Percentiles rank a stretch among this genome's conserved stretches.
These are phyloP conservation scores for Cladosporium oxysporum DNA, from an alignment of 2,329 filamentous ascomycete species.

Conservation along the genomic window DNA sequence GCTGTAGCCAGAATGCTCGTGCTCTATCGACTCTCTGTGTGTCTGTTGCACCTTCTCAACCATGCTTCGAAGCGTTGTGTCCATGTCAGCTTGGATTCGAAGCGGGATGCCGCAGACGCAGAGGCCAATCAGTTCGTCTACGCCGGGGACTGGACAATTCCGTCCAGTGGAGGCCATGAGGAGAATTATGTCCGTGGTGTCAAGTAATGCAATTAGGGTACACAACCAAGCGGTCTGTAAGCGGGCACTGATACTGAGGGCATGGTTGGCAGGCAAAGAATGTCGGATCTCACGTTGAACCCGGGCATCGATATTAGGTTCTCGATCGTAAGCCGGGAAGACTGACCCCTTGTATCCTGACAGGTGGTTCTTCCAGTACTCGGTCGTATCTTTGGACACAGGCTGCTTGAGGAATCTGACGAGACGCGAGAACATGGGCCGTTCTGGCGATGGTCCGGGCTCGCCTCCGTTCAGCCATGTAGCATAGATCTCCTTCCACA, in stretches of 20 bases:
- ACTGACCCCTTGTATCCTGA: not conserved
- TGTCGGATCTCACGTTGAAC: not conserved
- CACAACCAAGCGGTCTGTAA: not conserved
- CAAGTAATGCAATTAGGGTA: not conserved
- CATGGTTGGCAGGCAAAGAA: not conserved
- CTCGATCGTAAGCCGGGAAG: not conserved
- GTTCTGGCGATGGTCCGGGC: not conserved
- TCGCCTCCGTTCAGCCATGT: not conserved
- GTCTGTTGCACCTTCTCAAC: not conserved
- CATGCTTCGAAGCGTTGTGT: not conserved
- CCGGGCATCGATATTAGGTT: not conserved
- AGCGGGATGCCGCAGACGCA: not conserved
- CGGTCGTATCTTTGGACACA: not conserved
- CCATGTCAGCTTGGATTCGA: not conserved
- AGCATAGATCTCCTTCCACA: constrained; percentile 11
- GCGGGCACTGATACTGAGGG: not conserved
- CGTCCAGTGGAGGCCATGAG: not conserved
- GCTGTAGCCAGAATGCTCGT: not conserved
- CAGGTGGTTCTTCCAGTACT: not conserved
- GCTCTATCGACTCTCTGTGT: not conserved
- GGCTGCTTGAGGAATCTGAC: not conserved
- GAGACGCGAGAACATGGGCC: not conserved
- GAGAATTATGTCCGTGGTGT: not conserved
- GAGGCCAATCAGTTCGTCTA: not conserved
- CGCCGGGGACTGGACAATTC: not conserved